These are phyloP conservation scores for Suillus ampliporus DNA, from an alignment of 768 basidiomycete species.

Conservation along the genomic window DNA sequence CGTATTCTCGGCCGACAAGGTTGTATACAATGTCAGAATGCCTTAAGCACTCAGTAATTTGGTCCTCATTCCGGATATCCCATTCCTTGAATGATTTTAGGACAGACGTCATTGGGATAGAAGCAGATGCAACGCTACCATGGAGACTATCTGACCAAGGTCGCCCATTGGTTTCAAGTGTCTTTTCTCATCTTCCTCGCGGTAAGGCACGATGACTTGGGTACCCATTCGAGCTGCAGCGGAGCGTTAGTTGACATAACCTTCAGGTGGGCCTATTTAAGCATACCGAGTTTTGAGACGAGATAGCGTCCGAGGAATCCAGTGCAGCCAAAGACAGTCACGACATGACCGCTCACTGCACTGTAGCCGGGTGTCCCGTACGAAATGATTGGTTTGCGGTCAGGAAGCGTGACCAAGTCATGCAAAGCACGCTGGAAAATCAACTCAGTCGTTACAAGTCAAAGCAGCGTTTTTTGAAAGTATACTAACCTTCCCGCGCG, in stretches of 20 bases:
- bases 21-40: conserved; percentile 98
- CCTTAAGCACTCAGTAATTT: conserved; percentile 91
- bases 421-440: conserved; percentile 69
- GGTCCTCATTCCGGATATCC: conserved; percentile 89
- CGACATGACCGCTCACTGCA: conserved; percentile 88
- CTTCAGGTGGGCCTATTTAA: conserved; percentile 2
- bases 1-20: conserved; percentile 91
- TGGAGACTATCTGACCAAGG: conserved; percentile 92
- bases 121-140: conserved; percentile 58
- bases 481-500: conserved; percentile 50
- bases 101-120: background rate
- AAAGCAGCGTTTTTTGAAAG: too few relatives aligned
- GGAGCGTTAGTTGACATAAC: conserved; percentile 12
- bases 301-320: conserved; percentile 95
- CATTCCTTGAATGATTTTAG: conserved; percentile 71
- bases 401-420: conserved; percentile 68
- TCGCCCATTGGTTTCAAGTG: conserved; percentile 94
- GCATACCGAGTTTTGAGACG: conserved; percentile 88
- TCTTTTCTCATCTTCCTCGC: conserved; percentile 92
- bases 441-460: conserved; percentile 13
- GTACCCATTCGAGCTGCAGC: conserved; percentile 83
- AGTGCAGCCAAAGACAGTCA: conserved; percentile 96
- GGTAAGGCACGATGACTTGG: conserved; percentile 93
- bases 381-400: conserved; percentile 68
- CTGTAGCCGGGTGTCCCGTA: conserved; percentile 85